Evolutionary conservation across 257 asterid genomes (phyloP).

Genomic region (Phtheirospermum japonicum): DNA sequence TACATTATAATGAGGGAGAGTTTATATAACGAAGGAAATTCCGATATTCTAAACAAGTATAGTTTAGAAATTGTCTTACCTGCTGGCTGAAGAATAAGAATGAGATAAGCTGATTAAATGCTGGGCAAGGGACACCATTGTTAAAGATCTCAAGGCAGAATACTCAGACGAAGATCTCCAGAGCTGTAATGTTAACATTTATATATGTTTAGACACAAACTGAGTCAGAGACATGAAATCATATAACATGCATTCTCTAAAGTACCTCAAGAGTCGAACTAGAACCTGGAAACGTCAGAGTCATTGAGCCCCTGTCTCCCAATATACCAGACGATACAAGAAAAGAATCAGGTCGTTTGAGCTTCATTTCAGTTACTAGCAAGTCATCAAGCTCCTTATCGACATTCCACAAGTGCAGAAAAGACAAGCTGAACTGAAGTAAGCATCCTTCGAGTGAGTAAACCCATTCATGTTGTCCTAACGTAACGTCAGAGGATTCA

Average conservation of each 20-base stretch:
- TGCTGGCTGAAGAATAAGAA: slow-evolving; percentile 76
- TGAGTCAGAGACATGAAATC: slow-evolving; percentile 12
- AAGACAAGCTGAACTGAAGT: slow-evolving; percentile 78
- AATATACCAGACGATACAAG: slow-evolving; percentile 82
- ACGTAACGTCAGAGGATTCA: slow-evolving; percentile 36
- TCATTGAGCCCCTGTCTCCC: slow-evolving; percentile 92
- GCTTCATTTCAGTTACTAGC: slow-evolving; percentile 81
- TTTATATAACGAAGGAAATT: slow-evolving; percentile 17
- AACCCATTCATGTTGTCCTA: slow-evolving; percentile 49
- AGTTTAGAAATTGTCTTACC: slow-evolving; percentile 44
- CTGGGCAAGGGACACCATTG: slow-evolving; percentile 96
- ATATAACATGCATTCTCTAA: slow-evolving; percentile 25
- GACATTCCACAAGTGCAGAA: slow-evolving; percentile 92
- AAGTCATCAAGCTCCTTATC: slow-evolving; percentile 74
- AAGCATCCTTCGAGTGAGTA: slow-evolving; percentile 59
- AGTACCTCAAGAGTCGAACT: slow-evolving; percentile 78
- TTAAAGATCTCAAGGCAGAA: slow-evolving; percentile 88
- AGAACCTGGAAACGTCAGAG: slow-evolving; percentile 77
- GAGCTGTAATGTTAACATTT: slow-evolving; percentile 54
- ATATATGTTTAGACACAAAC: slow-evolving; percentile 34
- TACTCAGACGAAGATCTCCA: slow-evolving; percentile 95
- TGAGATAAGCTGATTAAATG: slow-evolving; percentile 82
- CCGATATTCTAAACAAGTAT: background rate
- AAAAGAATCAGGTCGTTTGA: slow-evolving; percentile 61
- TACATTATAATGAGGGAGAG: background rate